Percentiles rank a stretch among this genome's conserved stretches.
Conservation (phyloP, 2,329 filamentous ascomycete genomes). For the Tolypocladium cylindrosporum region DNA sequence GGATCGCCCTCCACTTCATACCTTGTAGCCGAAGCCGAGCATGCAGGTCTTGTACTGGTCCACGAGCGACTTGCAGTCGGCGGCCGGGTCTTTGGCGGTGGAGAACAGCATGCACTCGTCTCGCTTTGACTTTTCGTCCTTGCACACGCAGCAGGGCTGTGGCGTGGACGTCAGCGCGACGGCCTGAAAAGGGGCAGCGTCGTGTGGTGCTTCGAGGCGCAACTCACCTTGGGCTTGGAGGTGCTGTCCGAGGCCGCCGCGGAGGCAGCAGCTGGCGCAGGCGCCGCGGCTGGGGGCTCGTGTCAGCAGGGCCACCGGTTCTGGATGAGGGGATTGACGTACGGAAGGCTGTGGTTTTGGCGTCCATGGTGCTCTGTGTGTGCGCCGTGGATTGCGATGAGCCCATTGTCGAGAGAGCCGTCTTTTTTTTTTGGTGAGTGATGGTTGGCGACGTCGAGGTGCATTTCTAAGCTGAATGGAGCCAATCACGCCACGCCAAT, state of each 20-base stretch:
- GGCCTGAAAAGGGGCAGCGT: conserved; percentile 1
- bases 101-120: conserved; percentile 99
- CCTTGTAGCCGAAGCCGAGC: conserved; percentile 83
- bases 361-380: conserved; percentile 19
- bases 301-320: neutral
- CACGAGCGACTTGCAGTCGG: conserved; percentile 75
- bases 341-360: conserved; percentile 17
- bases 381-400: neutral
- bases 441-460: conserved; percentile 8
- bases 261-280: conserved; percentile 10
- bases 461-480: neutral
- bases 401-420: neutral
- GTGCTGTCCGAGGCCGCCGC: conserved; percentile 19
- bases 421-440: conserved; percentile 7
- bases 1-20: conserved; percentile 23
- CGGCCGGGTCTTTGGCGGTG: conserved; percentile 67
- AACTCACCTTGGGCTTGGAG: conserved; percentile 33
- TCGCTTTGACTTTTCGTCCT: conserved; percentile 80
- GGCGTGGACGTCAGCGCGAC: neutral
- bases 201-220: neutral
- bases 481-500: neutral
- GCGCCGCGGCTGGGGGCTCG: neutral
- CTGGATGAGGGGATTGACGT: conserved; percentile 4
- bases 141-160: conserved; percentile 96
- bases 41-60: conserved; percentile 86